Evolutionary conservation across 768 basidiomycete species (phyloP), one percentile per base, ranked within the genome.

Genomic region (Xerocomellus chrysenteron): DNA sequence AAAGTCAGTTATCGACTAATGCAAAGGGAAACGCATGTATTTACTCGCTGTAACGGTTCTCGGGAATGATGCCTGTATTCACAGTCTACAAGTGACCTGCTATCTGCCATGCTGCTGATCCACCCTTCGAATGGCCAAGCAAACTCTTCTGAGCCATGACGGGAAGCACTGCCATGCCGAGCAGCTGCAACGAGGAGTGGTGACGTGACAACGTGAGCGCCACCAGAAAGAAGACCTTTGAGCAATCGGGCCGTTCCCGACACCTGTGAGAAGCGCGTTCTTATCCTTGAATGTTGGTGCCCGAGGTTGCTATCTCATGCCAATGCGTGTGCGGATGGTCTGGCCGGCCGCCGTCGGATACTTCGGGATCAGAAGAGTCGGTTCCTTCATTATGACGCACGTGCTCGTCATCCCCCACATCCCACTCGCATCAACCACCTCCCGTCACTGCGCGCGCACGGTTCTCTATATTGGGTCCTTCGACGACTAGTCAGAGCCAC

Each of bases 261-360:
- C 97, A 67, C 97, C 97, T 33, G 97, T 99, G 33, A 98, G 81
- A 17, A 99, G 83, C 3, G 97, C 97, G 66, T 98, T 98, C 82
- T 98, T 99, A 79, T 95, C 96, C 74, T 96, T 91, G 82, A 98
- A 99, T n/a, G 1, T 94, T 95, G 1, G 95, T 98, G 13, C 97
- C 97, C 5, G 96, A 94, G 0, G 97, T 98, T 6, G 97, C 97
- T 64, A 99, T 98, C 75, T 99, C 97, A 69, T 95, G 92, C 35
- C n/a, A n/a, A n/a, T n/a, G n/a, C n/a, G n/a, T n/a, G n/a, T n/a
- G n/a, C n/a, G n/a, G n/a, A n/a, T n/a, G n/a, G n/a, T n/a, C n/a
- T n/a, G n/a, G n/a, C n/a, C n/a, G n/a, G n/a, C n/a, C n/a, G n/a
- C n/a, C n/a, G n/a, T n/a, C n/a, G n/a, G n/a, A n/a, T n/a, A n/a